These are phyloP conservation scores for Nemania diffusa DNA, from an alignment of 2,329 filamentous ascomycete genomes.

Conservation along the genomic window DNA sequence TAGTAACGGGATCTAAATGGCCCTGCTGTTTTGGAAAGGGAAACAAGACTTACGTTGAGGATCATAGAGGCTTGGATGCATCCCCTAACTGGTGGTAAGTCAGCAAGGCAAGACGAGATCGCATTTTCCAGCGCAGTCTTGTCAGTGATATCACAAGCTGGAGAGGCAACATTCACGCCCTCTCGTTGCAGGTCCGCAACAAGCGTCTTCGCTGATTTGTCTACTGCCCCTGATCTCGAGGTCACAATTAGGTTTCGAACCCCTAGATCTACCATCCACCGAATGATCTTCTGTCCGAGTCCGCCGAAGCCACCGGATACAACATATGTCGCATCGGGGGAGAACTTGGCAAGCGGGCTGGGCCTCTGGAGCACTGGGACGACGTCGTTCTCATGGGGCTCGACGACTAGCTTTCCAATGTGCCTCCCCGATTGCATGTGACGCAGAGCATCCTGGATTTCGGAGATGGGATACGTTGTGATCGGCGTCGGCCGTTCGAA, in stretches of 20 bases:
- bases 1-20: conserved; percentile 10
- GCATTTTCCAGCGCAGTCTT: conserved; percentile 17
- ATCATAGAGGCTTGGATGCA: conserved; percentile 58
- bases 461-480: conserved; percentile 37
- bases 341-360: conserved; percentile 24
- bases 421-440: conserved; percentile 40
- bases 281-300: conserved; percentile 41
- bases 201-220: conserved; percentile 29
- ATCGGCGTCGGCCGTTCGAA: conserved; percentile 33
- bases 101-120: conserved; percentile 31
- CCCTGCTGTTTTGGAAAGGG: not conserved
- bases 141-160: conserved; percentile 40
- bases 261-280: conserved; percentile 42
- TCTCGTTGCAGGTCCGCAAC: conserved; percentile 31
- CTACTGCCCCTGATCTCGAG: conserved; percentile 39
- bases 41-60: conserved; percentile 36
- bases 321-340: conserved; percentile 43
- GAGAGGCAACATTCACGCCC: conserved; percentile 33
- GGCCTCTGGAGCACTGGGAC: conserved; percentile 38
- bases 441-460: conserved; percentile 40
- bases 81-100: conserved; percentile 52
- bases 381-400: conserved; percentile 37
- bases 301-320: conserved; percentile 47
- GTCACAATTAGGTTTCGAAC: conserved; percentile 41
- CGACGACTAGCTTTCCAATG: conserved; percentile 41